Percentiles rank a stretch among this genome's conserved stretches.
Conservation (phyloP, 805 yeast species). For the Maudiozyma barnettii region DNA sequence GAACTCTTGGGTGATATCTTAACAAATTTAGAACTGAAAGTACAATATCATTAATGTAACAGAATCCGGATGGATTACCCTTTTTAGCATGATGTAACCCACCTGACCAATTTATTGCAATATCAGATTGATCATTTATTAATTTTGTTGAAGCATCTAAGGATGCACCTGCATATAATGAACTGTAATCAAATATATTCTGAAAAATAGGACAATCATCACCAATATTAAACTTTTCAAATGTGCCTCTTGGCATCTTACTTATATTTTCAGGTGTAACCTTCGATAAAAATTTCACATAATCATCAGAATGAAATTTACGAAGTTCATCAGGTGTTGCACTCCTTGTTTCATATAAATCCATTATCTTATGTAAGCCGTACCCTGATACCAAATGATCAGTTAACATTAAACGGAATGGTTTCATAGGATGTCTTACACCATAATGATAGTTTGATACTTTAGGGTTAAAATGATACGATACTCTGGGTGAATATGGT, state of each 20-base stretch:
- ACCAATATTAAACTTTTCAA: slow-evolving; percentile 79
- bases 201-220: slow-evolving; percentile 87
- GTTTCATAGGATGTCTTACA: slow-evolving; percentile 96
- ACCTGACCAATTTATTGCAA: slow-evolving; percentile 90
- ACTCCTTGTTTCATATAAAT: slow-evolving; percentile 69
- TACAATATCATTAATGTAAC: slow-evolving; percentile 85
- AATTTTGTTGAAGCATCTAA: slow-evolving; percentile 83
- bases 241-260: slow-evolving; percentile 40
- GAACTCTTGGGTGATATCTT: slow-evolving; percentile 74
- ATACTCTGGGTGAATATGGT: slow-evolving; percentile 49
- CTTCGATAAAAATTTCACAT: slow-evolving; percentile 62
- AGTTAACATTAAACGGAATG: slow-evolving; percentile 85
- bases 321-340: slow-evolving; percentile 75
- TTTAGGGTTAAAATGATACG: slow-evolving; percentile 80
- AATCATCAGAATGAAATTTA: slow-evolving; percentile 82
- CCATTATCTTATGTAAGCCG: slow-evolving; percentile 83
- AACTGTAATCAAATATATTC: slow-evolving; percentile 65
- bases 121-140: slow-evolving; percentile 73
- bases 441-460: slow-evolving; percentile 84
- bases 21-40: slow-evolving; percentile 71
- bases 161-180: slow-evolving; percentile 81
- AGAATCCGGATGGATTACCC: slow-evolving; percentile 82
- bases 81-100: slow-evolving; percentile 91
- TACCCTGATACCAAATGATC: slow-evolving; percentile 84
- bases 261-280: slow-evolving; percentile 65